Percentiles rank a stretch among this genome's conserved stretches.
phyloP scores from a whole-genome alignment of 1,284 basidiomycete genomes.

The Puccinia hordei region DNA sequence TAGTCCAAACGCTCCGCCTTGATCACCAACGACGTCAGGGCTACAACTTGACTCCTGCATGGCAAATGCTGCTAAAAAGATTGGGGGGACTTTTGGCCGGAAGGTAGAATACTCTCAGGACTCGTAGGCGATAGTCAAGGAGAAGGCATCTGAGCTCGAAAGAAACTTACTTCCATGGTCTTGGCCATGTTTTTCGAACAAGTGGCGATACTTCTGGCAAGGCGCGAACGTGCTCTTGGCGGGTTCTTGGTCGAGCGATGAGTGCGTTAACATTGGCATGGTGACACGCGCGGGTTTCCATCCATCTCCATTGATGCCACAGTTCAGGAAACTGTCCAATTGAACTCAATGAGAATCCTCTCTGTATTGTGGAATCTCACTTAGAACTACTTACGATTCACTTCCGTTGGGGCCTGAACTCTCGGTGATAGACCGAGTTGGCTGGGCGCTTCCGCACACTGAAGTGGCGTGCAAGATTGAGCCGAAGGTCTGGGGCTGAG shows the following conservation, averaged over 20 bases:
- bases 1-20: conserved; percentile 73
- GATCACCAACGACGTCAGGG: conserved; percentile 68
- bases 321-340: conserved; percentile 32
- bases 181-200: conserved; percentile 41
- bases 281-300: conserved; percentile 39
- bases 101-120: background rate
- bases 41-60: conserved; percentile 79
- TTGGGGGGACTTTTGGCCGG: conserved; percentile 65
- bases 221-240: conserved; percentile 45
- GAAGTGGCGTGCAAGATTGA: conserved; percentile 9
- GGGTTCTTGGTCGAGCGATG: conserved; percentile 29
- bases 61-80: conserved; percentile 78
- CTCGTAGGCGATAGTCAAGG: background rate
- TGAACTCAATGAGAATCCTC: background rate
- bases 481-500: background rate
- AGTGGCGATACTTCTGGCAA: conserved; percentile 23
- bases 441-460: conserved; percentile 23
- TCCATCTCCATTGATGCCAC: conserved; percentile 27
- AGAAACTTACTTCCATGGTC: conserved; percentile 15
- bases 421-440: conserved; percentile 19
- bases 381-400: conserved; percentile 1
- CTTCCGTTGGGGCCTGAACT: conserved; percentile 31
- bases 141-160: background rate
- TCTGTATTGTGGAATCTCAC: background rate
- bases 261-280: conserved; percentile 22